Percentiles rank a stretch among this genome's conserved stretches.
phyloP scores from a whole-genome alignment of 1,139 yeast species.

The Groenewaldozyma sp. region DNA sequence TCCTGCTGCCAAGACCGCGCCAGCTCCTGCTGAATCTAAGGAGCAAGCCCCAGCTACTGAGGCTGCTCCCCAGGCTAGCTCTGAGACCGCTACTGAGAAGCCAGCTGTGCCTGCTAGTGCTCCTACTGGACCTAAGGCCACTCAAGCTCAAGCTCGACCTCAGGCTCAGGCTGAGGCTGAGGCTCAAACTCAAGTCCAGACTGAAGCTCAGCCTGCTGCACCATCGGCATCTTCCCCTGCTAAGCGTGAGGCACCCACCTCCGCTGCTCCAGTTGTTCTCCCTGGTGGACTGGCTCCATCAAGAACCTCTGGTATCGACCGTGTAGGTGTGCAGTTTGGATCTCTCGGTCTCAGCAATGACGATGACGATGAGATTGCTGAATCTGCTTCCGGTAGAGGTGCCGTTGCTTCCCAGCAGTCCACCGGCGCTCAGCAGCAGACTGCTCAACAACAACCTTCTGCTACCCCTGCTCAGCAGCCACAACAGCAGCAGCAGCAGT shows the following conservation, averaged over 20 bases:
- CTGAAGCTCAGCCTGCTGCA: conserved; percentile 31
- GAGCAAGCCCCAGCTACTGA: conserved; percentile 22
- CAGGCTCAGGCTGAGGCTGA: conserved; percentile 2
- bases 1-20: conserved; percentile 13
- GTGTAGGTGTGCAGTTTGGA: conserved; percentile 65
- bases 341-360: conserved; percentile 40
- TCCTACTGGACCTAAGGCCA: conserved; percentile 12
- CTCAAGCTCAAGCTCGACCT: conserved; percentile 11
- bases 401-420: conserved; percentile 5
- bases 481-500: conserved; percentile 12
- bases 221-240: conserved; percentile 51
- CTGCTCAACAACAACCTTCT: conserved; percentile 10
- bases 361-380: conserved; percentile 20
- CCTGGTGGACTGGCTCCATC: conserved; percentile 34
- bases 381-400: conserved; percentile 12
- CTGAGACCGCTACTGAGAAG: conserved; percentile 12
- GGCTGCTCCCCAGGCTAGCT: conserved; percentile 16
- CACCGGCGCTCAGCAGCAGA: conserved; percentile 3
- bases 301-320: conserved; percentile 37
- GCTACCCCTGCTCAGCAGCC: conserved; percentile 12
- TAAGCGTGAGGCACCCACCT: conserved; percentile 2
- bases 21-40: conserved; percentile 4
- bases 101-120: conserved; percentile 4
- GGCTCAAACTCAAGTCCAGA: no score
- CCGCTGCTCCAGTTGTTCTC: conserved; percentile 49